These are phyloP conservation scores for Podosphaera leucotricha DNA, from an alignment of 2,329 filamentous ascomycete species.

Conservation along the genomic window DNA sequence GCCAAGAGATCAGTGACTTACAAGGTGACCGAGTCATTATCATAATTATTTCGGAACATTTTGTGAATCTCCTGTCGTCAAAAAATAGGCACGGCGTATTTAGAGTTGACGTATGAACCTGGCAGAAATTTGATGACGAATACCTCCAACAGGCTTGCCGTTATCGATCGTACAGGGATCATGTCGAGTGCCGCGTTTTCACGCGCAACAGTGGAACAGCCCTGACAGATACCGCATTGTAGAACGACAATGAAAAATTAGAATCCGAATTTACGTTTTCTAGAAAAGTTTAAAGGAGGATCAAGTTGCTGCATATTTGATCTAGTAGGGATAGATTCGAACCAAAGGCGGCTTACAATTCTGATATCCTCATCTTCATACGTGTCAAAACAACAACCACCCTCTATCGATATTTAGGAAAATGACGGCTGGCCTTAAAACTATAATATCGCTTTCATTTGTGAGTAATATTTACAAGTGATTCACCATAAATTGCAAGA, in stretches of 20 bases:
- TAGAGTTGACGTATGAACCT: neutral
- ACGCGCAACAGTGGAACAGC: neutral
- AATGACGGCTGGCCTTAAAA: constrained; percentile 78
- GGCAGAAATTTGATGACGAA: neutral
- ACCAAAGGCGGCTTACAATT: too few species aligned
- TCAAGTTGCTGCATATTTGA: neutral
- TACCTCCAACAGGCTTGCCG: neutral
- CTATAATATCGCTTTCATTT: constrained; percentile 96
- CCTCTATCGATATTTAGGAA: constrained; percentile 6
- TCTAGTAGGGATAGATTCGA: neutral
- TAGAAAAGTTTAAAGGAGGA: neutral
- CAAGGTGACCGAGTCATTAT: constrained; percentile 99
- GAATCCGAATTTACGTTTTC: neutral
- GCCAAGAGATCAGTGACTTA: constrained; percentile 24
- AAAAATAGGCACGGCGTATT: neutral
- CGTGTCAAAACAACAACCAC: neutral
- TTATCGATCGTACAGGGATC: neutral
- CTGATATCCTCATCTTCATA: neutral
- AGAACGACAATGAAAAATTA: neutral
- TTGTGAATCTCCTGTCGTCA: constrained; percentile 17
- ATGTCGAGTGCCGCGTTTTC: neutral
- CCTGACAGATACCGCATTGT: neutral
- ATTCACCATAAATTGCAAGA: too few species aligned
- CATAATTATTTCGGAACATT: constrained; percentile 99
- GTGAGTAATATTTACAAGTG: constrained; percentile 21